phyloP scores from a whole-genome alignment of 768 basidiomycete species.

The Trametes gibbosa region DNA sequence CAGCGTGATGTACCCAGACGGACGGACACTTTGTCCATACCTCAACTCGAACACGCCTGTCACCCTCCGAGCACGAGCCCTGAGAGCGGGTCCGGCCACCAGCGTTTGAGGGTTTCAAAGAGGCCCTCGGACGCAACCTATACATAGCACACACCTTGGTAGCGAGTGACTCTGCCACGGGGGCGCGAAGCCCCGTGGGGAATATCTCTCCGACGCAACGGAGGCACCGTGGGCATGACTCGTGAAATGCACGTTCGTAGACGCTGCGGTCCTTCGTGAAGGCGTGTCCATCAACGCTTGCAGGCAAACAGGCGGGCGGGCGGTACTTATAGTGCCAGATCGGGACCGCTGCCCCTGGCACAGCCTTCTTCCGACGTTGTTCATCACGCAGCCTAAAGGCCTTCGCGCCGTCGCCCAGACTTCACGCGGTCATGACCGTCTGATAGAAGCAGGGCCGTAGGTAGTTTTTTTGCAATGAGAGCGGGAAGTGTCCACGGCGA shows the following conservation, averaged over 20 bases:
- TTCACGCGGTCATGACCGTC: not conserved
- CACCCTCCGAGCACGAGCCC: no score
- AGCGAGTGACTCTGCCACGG: not conserved
- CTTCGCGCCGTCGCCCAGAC: not conserved
- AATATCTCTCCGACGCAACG: not conserved
- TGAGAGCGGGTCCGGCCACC: not conserved
- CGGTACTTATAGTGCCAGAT: not conserved
- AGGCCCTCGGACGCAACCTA: not conserved
- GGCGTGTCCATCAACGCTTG: slow-evolving; percentile 1
- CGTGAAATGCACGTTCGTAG: no score
- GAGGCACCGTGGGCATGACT: not conserved
- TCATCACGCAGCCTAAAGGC: not conserved
- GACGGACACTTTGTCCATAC: no score
- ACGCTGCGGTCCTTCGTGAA: not conserved
- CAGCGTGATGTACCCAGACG: no score
- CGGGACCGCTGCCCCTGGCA: not conserved
- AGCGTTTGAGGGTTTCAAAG: not conserved
- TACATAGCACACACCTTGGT: not conserved
- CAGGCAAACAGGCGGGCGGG: not conserved
- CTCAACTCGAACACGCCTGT: no score
- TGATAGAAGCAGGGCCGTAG: not conserved
- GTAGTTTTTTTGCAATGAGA: not conserved
- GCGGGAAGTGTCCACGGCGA: not conserved
- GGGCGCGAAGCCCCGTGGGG: not conserved
- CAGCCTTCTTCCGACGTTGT: not conserved